Percentiles rank a stretch among this genome's conserved stretches.
Conservation (phyloP, 164 flowering plant genomes). For the Stephania japonica region DNA sequence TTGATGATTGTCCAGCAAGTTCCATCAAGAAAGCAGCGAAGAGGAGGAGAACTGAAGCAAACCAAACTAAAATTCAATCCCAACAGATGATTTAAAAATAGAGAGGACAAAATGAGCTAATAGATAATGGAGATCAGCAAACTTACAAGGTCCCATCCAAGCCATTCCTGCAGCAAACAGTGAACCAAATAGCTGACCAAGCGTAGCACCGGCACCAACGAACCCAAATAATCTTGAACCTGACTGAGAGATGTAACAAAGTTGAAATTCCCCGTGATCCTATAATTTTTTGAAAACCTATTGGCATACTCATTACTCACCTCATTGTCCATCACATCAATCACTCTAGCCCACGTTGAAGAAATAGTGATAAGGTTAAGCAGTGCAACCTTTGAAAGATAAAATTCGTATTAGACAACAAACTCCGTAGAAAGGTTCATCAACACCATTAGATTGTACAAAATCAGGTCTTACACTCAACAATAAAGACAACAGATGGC, state of each 20-base stretch:
- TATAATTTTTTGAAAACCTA: background rate
- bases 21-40: slow-evolving; percentile 89
- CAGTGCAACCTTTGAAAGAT: slow-evolving; percentile 63
- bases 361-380: slow-evolving; percentile 94
- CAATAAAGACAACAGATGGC: background rate
- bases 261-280: slow-evolving; percentile 13
- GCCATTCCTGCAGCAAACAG: slow-evolving; percentile 89
- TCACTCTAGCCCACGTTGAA: slow-evolving; percentile 98
- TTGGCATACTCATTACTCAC: slow-evolving; percentile 25
- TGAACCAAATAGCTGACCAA: slow-evolving; percentile 95
- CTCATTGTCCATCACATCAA: slow-evolving; percentile 95
- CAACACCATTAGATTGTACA: background rate
- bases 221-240: slow-evolving; percentile 99
- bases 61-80: slow-evolving; percentile 3
- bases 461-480: background rate
- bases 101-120: background rate
- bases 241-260: slow-evolving; percentile 62
- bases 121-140: background rate
- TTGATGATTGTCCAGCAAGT: slow-evolving; percentile 81
- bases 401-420: slow-evolving; percentile 6
- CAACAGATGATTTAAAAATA: background rate
- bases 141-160: slow-evolving; percentile 89
- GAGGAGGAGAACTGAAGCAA: slow-evolving; percentile 62
- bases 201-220: slow-evolving; percentile 98
- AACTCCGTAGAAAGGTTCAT: background rate